Evolutionary conservation across 352 stramenopile genomes (phyloP).

Genomic region (Phytopythium vexans): DNA sequence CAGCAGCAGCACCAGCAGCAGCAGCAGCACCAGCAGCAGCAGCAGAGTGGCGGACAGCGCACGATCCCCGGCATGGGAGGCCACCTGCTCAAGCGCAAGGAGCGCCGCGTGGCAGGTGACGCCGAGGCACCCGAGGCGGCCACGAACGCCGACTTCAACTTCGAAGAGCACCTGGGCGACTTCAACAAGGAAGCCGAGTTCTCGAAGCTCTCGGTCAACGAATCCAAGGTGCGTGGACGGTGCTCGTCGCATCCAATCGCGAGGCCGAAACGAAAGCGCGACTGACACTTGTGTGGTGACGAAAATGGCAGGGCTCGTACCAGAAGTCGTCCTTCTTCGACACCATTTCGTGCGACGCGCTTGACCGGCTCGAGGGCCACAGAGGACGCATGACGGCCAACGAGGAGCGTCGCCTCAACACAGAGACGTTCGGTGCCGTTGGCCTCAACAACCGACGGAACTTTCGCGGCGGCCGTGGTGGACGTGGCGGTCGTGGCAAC

Average conservation of each 20-base stretch:
- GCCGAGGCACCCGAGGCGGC: constrained; percentile 20
- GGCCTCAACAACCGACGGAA: constrained; percentile 83
- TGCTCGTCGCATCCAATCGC: constrained; percentile 3
- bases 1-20: constrained; percentile 13
- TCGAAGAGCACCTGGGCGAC: constrained; percentile 52
- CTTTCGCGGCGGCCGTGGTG: constrained; percentile 57
- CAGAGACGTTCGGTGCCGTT: constrained; percentile 86
- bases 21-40: constrained; percentile 10
- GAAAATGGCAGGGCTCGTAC: constrained; percentile 50
- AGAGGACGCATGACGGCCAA: constrained; percentile 59
- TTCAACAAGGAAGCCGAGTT: constrained; percentile 85
- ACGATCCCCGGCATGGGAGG: constrained; percentile 83
- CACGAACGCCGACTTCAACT: constrained; percentile 58
- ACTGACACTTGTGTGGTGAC: neutral
- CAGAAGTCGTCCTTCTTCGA: constrained; percentile 91
- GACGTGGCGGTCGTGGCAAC: constrained; percentile 27
- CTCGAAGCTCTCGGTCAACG: constrained; percentile 54
- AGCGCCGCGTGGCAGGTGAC: constrained; percentile 50
- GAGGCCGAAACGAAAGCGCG: no score
- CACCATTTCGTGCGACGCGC: constrained; percentile 85
- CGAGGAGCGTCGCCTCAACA: constrained; percentile 86
- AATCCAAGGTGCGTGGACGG: constrained; percentile 26
- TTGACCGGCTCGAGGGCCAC: constrained; percentile 78
- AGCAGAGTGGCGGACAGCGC: constrained; percentile 16
- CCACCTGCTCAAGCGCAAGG: constrained; percentile 77